These are phyloP conservation scores for Clonostachys chloroleuca DNA, from an alignment of 2,329 filamentous ascomycete genomes.

Conservation along the genomic window DNA sequence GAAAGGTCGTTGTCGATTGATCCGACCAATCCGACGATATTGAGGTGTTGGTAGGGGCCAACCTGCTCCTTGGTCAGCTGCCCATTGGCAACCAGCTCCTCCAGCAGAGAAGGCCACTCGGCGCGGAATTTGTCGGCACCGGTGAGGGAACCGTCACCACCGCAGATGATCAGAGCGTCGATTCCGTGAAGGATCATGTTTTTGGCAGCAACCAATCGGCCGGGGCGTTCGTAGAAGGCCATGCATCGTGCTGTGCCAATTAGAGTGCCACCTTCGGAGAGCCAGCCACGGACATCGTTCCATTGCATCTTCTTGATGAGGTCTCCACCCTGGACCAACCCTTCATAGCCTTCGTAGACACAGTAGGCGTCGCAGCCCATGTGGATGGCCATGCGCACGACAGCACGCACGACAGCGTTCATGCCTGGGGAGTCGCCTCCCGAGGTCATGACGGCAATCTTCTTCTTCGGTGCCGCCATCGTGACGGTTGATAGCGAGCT, in stretches of 20 bases:
- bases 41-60: conserved; percentile 77
- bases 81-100: conserved; percentile 74
- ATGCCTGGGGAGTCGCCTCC: conserved; percentile 93
- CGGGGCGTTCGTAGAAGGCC: conserved; percentile 84
- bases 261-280: conserved; percentile 89
- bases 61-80: conserved; percentile 69
- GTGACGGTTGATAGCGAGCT: background rate
- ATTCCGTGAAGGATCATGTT: conserved; percentile 93
- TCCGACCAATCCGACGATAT: conserved; percentile 93
- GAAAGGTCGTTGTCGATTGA: conserved; percentile 99
- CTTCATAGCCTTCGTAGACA: conserved; percentile 93
- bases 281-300: conserved; percentile 91
- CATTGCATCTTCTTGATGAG: conserved; percentile 85
- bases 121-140: conserved; percentile 89
- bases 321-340: conserved; percentile 82
- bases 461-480: conserved; percentile 49
- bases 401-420: conserved; percentile 86
- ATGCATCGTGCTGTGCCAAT: conserved; percentile 94
- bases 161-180: conserved; percentile 93
- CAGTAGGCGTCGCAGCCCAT: conserved; percentile 76
- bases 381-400: conserved; percentile 88
- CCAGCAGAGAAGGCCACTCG: conserved; percentile 85
- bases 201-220: conserved; percentile 81
- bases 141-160: conserved; percentile 93
- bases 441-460: conserved; percentile 89